phyloP scores from a whole-genome alignment of 1,284 basidiomycete genomes.

The Phlebopus sp. region DNA sequence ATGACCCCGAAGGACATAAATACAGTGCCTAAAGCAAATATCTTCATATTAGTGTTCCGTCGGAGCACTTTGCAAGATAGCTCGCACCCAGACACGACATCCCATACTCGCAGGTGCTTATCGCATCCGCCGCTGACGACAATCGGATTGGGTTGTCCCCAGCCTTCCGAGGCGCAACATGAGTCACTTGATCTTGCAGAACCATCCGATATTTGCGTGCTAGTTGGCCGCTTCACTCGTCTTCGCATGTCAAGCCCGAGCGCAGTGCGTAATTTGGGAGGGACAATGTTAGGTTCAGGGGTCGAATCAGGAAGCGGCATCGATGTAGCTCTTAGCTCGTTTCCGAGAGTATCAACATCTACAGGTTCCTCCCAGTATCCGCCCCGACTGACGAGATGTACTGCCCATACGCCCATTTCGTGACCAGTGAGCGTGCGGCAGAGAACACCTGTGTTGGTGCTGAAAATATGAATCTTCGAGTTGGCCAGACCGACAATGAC shows the following conservation, averaged over 20 bases:
- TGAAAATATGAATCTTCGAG: constrained; percentile 86
- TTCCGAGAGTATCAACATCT: constrained; percentile 6
- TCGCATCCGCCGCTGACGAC: constrained; percentile 95
- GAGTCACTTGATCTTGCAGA: constrained; percentile 52
- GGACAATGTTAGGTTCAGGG: constrained; percentile 25
- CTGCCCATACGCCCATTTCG: constrained; percentile 89
- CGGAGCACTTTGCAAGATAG: constrained; percentile 11
- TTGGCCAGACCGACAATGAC: constrained; percentile 92
- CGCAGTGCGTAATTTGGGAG: constrained; percentile 27
- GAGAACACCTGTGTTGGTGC: constrained; percentile 75
- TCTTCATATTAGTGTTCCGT: constrained; percentile 3
- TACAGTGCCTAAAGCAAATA: constrained; percentile 55
- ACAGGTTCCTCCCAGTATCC: constrained; percentile 37
- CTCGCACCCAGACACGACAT: constrained; percentile 75
- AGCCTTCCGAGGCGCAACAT: constrained; percentile 59
- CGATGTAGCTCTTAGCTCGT: constrained; percentile 4
- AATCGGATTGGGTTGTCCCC: constrained; percentile 63
- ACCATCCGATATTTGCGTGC: constrained; percentile 7
- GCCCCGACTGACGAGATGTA: constrained; percentile 65
- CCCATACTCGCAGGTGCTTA: constrained; percentile 89
- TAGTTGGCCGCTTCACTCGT: constrained; percentile 13
- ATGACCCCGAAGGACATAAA: constrained; percentile 83
- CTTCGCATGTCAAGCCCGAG: constrained; percentile 26
- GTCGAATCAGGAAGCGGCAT: constrained; percentile 3
- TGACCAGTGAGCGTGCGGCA: constrained; percentile 82